These are phyloP conservation scores for Lagenaria siceraria DNA, from an alignment of 306 rosid genomes.

Conservation along the genomic window DNA sequence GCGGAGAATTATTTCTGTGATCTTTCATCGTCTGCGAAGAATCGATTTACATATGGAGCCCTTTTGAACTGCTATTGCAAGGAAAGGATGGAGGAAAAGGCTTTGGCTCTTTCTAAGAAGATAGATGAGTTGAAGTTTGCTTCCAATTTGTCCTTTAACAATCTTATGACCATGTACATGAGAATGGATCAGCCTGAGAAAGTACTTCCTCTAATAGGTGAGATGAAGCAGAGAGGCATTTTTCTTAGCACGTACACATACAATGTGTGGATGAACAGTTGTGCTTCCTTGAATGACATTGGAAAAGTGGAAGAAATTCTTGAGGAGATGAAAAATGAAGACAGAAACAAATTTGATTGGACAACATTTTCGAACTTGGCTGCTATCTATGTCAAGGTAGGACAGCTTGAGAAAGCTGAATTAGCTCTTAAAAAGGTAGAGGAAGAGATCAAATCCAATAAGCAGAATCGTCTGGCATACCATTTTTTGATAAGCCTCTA, in stretches of 20 bases:
- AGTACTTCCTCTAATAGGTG: conserved; percentile 32
- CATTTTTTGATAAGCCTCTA: conserved; percentile 56
- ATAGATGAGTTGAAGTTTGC: conserved; percentile 39
- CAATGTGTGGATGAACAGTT: conserved; percentile 70
- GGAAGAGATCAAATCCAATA: conserved; percentile 20
- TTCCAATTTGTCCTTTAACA: conserved; percentile 31
- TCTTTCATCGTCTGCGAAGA: conserved; percentile 33
- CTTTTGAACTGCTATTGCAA: conserved; percentile 69
- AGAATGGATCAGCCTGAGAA: conserved; percentile 44
- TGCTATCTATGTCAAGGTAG: conserved; percentile 54
- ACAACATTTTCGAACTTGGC: conserved; percentile 61
- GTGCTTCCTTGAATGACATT: conserved; percentile 28
- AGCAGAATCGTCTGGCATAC: conserved; percentile 31
- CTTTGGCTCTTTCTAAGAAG: conserved; percentile 32
- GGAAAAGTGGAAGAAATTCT: conserved; percentile 36
- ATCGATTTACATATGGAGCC: conserved; percentile 49
- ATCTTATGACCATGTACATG: conserved; percentile 57
- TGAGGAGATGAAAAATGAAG: conserved; percentile 47
- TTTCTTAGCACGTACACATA: conserved; percentile 22
- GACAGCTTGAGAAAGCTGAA: conserved; percentile 49
- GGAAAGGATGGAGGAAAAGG: conserved; percentile 45
- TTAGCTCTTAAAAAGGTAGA: conserved; percentile 38
- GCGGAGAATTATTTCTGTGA: conserved; percentile 54
- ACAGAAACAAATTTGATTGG: conserved; percentile 29
- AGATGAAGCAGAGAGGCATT: conserved; percentile 52